Evolutionary conservation across 192 early-diverging fungal species (phyloP).

Genomic region (Geranomyces variabilis): DNA sequence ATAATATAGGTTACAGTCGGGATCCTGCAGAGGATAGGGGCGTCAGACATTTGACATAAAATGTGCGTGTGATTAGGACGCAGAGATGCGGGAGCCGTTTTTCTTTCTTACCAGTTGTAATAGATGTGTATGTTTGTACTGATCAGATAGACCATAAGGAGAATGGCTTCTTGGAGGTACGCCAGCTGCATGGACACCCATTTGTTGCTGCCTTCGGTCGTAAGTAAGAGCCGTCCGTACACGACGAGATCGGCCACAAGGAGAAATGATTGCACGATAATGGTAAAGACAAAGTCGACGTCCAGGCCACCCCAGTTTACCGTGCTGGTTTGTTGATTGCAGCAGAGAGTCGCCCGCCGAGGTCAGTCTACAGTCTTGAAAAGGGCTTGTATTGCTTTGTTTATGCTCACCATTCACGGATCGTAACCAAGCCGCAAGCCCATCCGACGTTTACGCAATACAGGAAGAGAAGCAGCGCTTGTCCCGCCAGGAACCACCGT

Average conservation of each 20-base stretch:
- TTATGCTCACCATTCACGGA: neutral
- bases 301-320: neutral
- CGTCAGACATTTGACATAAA: no score
- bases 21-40: no score
- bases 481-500: neutral
- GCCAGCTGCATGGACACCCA: neutral
- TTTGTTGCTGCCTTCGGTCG: neutral
- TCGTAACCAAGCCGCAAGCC: neutral
- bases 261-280: neutral
- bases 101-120: constrained; percentile 3
- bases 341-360: no score
- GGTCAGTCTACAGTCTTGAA: no score
- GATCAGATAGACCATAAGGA: constrained; percentile 5
- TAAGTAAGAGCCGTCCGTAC: neutral
- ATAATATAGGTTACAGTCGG: no score
- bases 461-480: neutral
- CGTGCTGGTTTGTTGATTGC: neutral
- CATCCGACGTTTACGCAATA: neutral
- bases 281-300: neutral
- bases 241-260: neutral
- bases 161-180: constrained; percentile 4
- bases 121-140: neutral
- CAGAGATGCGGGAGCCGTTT: no score
- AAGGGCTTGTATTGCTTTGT: no score
- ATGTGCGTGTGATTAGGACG: no score